Evolutionary conservation across 1,139 yeast genomes (phyloP).

Genomic region (Blastobotrys illinoisensis): DNA sequence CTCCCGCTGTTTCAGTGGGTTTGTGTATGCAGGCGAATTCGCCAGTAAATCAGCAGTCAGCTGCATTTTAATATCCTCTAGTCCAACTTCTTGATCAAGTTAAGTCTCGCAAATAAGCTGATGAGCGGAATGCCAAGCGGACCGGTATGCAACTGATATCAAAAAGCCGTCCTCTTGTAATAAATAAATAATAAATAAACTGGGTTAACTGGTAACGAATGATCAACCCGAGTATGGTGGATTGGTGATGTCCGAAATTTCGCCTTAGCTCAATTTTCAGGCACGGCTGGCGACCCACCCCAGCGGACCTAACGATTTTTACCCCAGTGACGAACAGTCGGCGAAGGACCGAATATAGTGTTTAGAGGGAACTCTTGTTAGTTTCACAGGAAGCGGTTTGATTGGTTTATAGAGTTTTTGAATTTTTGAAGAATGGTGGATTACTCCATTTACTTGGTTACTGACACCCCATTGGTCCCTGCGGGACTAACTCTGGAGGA

Average conservation of each 20-base stretch:
- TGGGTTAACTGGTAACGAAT: background rate
- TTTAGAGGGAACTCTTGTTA: too few relatives aligned
- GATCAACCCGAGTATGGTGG: background rate
- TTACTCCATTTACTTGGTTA: slow-evolving; percentile 69
- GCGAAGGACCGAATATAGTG: background rate
- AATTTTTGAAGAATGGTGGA: slow-evolving; percentile 34
- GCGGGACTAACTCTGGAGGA: slow-evolving; percentile 41
- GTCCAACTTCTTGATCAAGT: too few relatives aligned
- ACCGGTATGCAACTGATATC: too few relatives aligned
- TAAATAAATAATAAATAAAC: too few relatives aligned
- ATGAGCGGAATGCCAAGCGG: too few relatives aligned
- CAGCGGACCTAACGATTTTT: background rate
- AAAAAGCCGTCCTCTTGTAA: too few relatives aligned
- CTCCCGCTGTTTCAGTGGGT: slow-evolving; percentile 42
- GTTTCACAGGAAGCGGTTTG: too few relatives aligned
- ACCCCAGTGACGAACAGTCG: background rate
- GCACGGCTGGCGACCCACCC: background rate
- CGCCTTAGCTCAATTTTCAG: background rate
- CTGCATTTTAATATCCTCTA: too few relatives aligned
- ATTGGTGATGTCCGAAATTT: background rate
- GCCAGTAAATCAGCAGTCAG: slow-evolving; percentile 45
- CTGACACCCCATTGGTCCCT: slow-evolving; percentile 77
- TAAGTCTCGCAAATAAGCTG: background rate
- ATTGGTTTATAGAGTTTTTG: too few relatives aligned
- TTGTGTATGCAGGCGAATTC: slow-evolving; percentile 48